Evolutionary conservation across 2,329 filamentous ascomycete species (phyloP), one percentile per base, ranked within the genome.

Genomic region (Aspergillus flavus): DNA sequence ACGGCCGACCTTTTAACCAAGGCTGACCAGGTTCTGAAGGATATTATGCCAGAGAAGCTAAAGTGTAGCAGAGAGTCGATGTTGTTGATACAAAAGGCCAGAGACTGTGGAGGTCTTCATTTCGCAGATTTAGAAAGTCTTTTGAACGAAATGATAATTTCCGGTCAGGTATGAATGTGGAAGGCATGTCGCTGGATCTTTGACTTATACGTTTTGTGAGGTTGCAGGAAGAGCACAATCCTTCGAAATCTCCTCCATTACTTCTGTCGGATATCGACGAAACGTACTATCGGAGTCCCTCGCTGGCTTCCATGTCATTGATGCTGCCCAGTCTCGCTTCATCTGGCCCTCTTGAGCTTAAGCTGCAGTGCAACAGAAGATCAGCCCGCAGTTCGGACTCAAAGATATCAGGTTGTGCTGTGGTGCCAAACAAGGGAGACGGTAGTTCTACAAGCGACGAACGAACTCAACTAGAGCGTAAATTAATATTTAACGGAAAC

Each of bases 81-180:
- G 6, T 11, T 58, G 14, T 54, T 73, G 30, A 61, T 77, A 28
- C 72, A 80, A 43, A 67, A 74, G 3, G 69, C 77, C 3, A 65
- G 76, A 30, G 69, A 66, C 30, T 26, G 55, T 41, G 72, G 73
- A 52, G 57, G 64, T 14, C 71, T 63, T 41, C 61, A 65, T n/a
- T 39, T 58, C 16, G 61, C 68, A 7, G 71, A 75, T 58, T 53
- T 69, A 23, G 71, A 73, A 21, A 64, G 48, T 23, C 48, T 74
- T 7, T 65, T 71, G 46, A 60, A 58, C 4, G 68, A 68, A 16
- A 56, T 56, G 28, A 46, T 9, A 36, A 41, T 41, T 6, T 67
- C 11, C 55, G 36, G 11, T 70, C 65, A 58, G 72, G 68, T 59
- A 67, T 59, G 64, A 72, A n/a, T 52, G 2, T 34, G 3, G 16